phyloP scores from a whole-genome alignment of 2,329 filamentous ascomycete genomes.

The Talaromyces amestolkiae region DNA sequence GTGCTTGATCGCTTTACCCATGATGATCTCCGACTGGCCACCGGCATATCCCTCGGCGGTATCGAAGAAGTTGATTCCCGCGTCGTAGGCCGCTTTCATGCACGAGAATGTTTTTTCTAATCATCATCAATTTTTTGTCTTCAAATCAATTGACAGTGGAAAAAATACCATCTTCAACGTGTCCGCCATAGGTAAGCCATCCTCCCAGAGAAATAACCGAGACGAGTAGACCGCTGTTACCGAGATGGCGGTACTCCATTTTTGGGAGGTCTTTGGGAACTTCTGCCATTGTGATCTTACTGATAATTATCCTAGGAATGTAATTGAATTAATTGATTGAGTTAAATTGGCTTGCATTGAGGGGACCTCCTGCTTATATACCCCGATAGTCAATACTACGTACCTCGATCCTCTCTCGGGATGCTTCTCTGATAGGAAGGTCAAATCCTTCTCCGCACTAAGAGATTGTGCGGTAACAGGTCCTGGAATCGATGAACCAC shows the following conservation, averaged over 20 bases:
- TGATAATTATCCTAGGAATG: neutral
- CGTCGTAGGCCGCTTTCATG: conserved; percentile 55
- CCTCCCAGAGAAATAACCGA: conserved; percentile 67
- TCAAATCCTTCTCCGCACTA: neutral
- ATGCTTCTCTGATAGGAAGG: neutral
- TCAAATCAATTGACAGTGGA: neutral
- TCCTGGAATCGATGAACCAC: neutral
- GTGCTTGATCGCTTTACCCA: conserved; percentile 57
- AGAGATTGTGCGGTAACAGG: too few relatives aligned
- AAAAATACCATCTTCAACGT: conserved; percentile 61
- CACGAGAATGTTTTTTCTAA: conserved; percentile 38
- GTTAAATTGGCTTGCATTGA: neutral
- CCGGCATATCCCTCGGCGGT: conserved; percentile 54
- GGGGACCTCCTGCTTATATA: neutral
- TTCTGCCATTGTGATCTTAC: conserved; percentile 23
- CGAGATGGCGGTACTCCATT: conserved; percentile 71
- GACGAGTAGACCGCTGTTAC: conserved; percentile 69
- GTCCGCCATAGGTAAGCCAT: conserved; percentile 68
- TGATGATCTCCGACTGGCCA: conserved; percentile 55
- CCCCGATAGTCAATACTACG: neutral
- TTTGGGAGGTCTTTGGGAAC: conserved; percentile 25
- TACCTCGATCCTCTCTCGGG: neutral
- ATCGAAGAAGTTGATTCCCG: conserved; percentile 58
- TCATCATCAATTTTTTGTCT: neutral
- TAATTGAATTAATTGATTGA: neutral